Evolutionary conservation across 345 rosid species (phyloP).

Genomic region (Populus alba): DNA sequence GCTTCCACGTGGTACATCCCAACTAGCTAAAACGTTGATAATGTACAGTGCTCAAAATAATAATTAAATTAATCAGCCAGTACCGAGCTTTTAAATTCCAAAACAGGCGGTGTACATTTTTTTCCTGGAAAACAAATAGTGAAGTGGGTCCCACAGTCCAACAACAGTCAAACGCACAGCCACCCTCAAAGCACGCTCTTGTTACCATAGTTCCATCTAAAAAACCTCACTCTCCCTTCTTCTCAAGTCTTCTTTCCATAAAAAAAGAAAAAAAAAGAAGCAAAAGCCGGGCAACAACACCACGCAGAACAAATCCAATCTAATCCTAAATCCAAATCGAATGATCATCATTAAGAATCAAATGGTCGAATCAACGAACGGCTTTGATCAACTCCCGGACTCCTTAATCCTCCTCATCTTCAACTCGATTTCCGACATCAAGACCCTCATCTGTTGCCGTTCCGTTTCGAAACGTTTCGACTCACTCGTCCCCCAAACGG

Average conservation of each 20-base stretch:
- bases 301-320: background rate
- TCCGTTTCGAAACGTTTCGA: constrained; percentile 52
- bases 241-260: background rate
- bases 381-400: constrained; percentile 50
- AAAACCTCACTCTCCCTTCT: background rate
- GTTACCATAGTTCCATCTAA: background rate
- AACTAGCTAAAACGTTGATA: background rate
- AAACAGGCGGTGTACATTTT: background rate
- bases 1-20: background rate
- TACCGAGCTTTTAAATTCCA: background rate
- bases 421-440: constrained; percentile 46
- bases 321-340: background rate
- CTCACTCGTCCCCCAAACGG: constrained; percentile 43
- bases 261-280: background rate
- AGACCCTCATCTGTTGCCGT: constrained; percentile 42
- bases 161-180: constrained; percentile 18
- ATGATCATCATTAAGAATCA: background rate
- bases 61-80: background rate
- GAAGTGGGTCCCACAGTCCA: background rate
- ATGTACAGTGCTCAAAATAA: background rate
- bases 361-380: constrained; percentile 26
- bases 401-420: constrained; percentile 42
- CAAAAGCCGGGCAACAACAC: background rate
- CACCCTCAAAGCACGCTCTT: background rate
- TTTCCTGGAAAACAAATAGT: background rate